Evolutionary conservation across 1,284 basidiomycete genomes (phyloP).

Genomic region (Fereydounia khargensis): DNA sequence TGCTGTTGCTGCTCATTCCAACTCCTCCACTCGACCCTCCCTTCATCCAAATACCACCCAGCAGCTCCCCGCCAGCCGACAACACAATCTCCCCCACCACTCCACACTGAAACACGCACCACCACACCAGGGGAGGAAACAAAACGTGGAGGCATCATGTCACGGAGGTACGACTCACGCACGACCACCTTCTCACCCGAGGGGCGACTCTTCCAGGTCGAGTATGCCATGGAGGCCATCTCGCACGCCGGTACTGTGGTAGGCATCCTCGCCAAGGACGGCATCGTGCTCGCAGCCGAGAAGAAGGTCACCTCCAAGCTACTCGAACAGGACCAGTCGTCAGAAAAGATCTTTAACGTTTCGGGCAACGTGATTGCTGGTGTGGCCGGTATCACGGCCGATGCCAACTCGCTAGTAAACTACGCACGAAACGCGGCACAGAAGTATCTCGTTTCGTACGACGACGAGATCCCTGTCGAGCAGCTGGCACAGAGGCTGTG

Average conservation of each 20-base stretch:
- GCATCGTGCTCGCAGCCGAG: constrained; percentile 95
- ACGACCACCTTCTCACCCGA: constrained; percentile 59
- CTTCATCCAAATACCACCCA: too few species aligned
- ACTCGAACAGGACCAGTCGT: constrained; percentile 83
- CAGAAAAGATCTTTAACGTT: constrained; percentile 94
- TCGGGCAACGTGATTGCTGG: constrained; percentile 80
- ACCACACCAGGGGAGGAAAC: too few species aligned
- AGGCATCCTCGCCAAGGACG: constrained; percentile 82
- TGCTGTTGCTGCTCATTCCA: too few species aligned
- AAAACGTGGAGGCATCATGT: too few species aligned
- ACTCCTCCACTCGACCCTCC: too few species aligned
- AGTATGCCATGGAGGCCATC: constrained; percentile 99
- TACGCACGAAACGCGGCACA: constrained; percentile 89
- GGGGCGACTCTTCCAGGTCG: constrained; percentile 66
- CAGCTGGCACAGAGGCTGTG: constrained; percentile 89
- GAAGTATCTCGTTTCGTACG: constrained; percentile 78
- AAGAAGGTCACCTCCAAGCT: constrained; percentile 99
- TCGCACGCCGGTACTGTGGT: constrained; percentile 93
- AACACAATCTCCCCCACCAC: background rate
- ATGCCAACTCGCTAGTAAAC: constrained; percentile 96
- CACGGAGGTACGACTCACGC: constrained; percentile 53
- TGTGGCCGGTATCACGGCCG: constrained; percentile 91
- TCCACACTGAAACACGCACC: background rate
- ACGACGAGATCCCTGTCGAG: constrained; percentile 97
- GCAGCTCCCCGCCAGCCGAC: too few species aligned